Percentiles rank a stretch among this genome's conserved stretches.
These are phyloP conservation scores for Penicillium silybi DNA, from an alignment of 495 filamentous ascomycete species.

Conservation along the genomic window DNA sequence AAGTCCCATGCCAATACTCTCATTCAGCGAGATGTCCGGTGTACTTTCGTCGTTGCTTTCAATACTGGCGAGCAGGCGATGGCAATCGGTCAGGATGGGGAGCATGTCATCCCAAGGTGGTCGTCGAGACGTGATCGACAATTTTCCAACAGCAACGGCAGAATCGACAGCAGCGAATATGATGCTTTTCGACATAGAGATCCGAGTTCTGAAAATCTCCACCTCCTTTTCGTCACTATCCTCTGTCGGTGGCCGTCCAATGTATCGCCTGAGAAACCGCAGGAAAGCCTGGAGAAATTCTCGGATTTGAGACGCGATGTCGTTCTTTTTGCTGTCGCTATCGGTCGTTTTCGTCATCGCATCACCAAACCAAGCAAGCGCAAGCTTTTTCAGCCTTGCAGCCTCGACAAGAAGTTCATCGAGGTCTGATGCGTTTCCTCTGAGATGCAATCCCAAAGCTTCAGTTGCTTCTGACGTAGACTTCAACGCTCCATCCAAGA, in stretches of 20 bases:
- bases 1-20: slow-evolving; percentile 26
- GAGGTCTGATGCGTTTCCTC: slow-evolving; percentile 60
- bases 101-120: slow-evolving; percentile 41
- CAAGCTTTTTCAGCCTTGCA: slow-evolving; percentile 58
- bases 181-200: slow-evolving; percentile 33
- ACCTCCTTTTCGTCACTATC: slow-evolving; percentile 29
- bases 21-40: slow-evolving; percentile 10
- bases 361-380: slow-evolving; percentile 50
- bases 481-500: slow-evolving; percentile 15
- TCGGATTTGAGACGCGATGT: slow-evolving; percentile 21
- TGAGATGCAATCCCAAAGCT: slow-evolving; percentile 55
- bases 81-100: slow-evolving; percentile 34
- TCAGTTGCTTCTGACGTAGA: slow-evolving; percentile 34
- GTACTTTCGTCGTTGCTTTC: slow-evolving; percentile 25
- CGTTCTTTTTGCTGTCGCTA: slow-evolving; percentile 15
- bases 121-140: slow-evolving; percentile 36
- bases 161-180: slow-evolving; percentile 42
- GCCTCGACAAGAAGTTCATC: slow-evolving; percentile 66
- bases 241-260: slow-evolving; percentile 31
- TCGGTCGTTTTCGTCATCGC: slow-evolving; percentile 25
- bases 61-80: slow-evolving; percentile 36
- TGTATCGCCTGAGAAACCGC: slow-evolving; percentile 44
- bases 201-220: slow-evolving; percentile 29
- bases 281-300: slow-evolving; percentile 42
- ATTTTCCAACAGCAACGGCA: slow-evolving; percentile 36